Evolutionary conservation across 176 grass and related monocot species (phyloP), one percentile per base, ranked within the genome.

Genomic region (Triticum aestivum): DNA sequence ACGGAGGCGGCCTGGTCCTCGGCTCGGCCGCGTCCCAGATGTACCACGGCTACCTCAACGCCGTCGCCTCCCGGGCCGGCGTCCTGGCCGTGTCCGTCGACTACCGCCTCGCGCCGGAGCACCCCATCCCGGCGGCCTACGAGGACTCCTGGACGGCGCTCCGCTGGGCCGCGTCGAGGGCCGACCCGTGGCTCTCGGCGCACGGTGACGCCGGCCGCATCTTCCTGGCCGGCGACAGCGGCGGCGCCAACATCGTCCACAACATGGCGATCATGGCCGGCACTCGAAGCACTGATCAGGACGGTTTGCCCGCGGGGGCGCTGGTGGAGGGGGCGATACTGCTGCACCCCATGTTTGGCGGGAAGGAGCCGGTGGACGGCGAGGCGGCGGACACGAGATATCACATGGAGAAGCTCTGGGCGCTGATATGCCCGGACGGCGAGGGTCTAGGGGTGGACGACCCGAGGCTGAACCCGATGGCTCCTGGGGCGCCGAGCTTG

Each of bases 21-120:
- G 29, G 30, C 5, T 67, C 65, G 14, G 65, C 65, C 26, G 29
- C 29, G 1, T 34, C 29, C 1, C 65, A 30, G 29, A 67, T 15
- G 65, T 69, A 69, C 33, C 66, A 69, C 66, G 9, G 15, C 15
- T 69, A 69, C 66, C 66, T 69, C 32, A 69, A 69, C 66, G 4
- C 33, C 66, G 0, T 69, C 66, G 66, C 1, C 7, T 18, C 66
- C 32, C 10, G 18, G 17, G 66, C 66, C 7, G 66, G 66, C 3
- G 77, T 87, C 33, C 14, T 95, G 2, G 81, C 71, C 21, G 81
- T 95, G 63, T 93, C 89, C 1, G 83, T 95, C 26, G 41, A 87
- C 62, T 95, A 93, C 82, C 86, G 88, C 24, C 91, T 92, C 11
- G 93, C 84, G 13, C 93, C 93, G 1, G 93, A 95, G 65, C 79